These are phyloP conservation scores for Exobasidium cylindrosporum DNA, from an alignment of 1,284 basidiomycete genomes.

Conservation along the genomic window DNA sequence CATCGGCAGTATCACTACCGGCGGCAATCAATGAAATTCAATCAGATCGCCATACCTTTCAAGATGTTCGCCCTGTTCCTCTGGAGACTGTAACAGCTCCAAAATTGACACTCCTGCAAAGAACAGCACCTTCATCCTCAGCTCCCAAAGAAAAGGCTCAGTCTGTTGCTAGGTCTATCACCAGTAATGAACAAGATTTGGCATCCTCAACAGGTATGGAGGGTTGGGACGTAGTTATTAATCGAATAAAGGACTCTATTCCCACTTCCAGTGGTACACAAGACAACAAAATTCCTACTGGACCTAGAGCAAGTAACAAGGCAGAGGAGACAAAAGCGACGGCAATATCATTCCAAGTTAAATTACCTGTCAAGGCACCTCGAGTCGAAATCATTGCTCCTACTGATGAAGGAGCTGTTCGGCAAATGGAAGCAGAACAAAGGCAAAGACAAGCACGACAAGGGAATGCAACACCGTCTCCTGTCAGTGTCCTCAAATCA, in stretches of 20 bases:
- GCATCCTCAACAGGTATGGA: conserved; percentile 13
- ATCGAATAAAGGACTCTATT: conserved; percentile 3
- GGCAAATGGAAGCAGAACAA: not conserved
- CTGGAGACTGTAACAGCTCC: not conserved
- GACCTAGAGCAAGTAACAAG: not conserved
- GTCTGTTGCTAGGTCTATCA: not conserved
- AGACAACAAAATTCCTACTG: not conserved
- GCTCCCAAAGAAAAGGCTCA: not conserved
- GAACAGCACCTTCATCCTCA: not conserved
- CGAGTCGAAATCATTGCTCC: conserved; percentile 16
- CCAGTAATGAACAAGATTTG: not conserved
- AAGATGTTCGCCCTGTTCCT: not conserved
- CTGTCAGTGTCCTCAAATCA: conserved; percentile 8
- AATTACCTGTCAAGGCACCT: not conserved
- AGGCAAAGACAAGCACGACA: not conserved
- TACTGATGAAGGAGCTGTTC: conserved; percentile 4
- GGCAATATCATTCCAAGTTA: not conserved
- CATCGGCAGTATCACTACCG: not conserved
- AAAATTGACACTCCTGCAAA: not conserved
- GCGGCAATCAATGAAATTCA: not conserved
- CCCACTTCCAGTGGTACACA: not conserved
- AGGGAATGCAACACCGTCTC: not conserved
- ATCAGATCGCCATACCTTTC: not conserved
- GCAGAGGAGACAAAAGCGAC: not conserved
- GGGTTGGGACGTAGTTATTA: conserved; percentile 17